Evolutionary conservation across 164 flowering plant species (phyloP).

Genomic region (Litsea cubeba): DNA sequence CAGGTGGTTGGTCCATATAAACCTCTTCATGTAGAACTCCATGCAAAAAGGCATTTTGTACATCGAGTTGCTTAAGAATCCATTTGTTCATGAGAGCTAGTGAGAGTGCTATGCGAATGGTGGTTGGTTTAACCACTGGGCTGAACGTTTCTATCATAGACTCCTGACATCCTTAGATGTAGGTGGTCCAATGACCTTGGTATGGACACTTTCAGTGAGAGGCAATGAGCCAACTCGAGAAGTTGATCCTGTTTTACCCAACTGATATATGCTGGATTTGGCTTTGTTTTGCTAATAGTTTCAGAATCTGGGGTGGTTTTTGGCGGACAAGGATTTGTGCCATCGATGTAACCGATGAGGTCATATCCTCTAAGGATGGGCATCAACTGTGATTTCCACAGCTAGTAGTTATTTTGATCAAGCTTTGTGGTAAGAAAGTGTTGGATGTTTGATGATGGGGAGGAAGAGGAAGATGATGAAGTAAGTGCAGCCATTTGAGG

Average conservation of each 20-base stretch:
- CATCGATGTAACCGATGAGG: neutral
- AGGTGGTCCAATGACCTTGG: neutral
- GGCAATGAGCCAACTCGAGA: neutral
- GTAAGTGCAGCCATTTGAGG: neutral
- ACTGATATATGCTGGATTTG: neutral
- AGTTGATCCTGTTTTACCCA: neutral
- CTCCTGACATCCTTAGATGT: neutral
- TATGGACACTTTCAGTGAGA: neutral
- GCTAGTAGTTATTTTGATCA: neutral
- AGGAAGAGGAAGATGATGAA: neutral
- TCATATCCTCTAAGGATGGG: neutral
- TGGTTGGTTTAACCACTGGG: conserved; percentile 1
- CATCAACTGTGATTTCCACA: neutral
- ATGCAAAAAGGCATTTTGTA: neutral
- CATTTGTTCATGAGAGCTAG: neutral
- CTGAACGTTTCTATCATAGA: conserved; percentile 1
- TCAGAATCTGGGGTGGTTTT: neutral
- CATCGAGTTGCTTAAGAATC: neutral
- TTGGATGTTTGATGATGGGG: neutral
- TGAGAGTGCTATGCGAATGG: neutral
- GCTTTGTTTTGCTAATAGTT: neutral
- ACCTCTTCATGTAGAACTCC: neutral
- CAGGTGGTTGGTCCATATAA: neutral
- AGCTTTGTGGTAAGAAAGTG: neutral
- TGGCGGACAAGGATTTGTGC: neutral